phyloP scores from a whole-genome alignment of 805 yeast genomes.

The Candida succiphila region DNA sequence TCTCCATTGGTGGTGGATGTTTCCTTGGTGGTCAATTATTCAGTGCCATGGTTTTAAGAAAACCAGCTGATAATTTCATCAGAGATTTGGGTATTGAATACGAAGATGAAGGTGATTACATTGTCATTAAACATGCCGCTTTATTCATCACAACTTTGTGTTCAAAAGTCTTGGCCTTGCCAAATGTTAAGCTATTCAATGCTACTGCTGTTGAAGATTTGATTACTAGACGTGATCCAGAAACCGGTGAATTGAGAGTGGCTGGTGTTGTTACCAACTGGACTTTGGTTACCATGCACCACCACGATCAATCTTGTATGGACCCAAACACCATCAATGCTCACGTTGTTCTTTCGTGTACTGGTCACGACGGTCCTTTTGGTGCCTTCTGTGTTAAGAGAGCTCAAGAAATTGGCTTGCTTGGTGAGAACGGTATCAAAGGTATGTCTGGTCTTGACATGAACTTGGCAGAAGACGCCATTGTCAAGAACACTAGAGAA shows the following conservation, averaged over 20 bases:
- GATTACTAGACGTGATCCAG: slow-evolving; percentile 55
- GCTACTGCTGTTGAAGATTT: slow-evolving; percentile 77
- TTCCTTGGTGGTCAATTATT: slow-evolving; percentile 73
- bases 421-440: slow-evolving; percentile 52
- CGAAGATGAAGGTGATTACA: slow-evolving; percentile 75
- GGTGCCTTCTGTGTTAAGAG: slow-evolving; percentile 76
- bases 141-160: slow-evolving; percentile 62
- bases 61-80: slow-evolving; percentile 66
- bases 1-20: slow-evolving; percentile 76
- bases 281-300: slow-evolving; percentile 71
- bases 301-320: slow-evolving; percentile 72
- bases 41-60: slow-evolving; percentile 71
- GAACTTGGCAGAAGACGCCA: slow-evolving; percentile 69
- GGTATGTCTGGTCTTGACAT: slow-evolving; percentile 76
- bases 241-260: slow-evolving; percentile 47
- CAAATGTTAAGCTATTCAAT: slow-evolving; percentile 68
- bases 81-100: slow-evolving; percentile 53
- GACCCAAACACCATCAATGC: slow-evolving; percentile 72
- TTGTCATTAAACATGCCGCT: slow-evolving; percentile 76
- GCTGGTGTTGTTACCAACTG: slow-evolving; percentile 81
- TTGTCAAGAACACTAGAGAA: slow-evolving; percentile 61
- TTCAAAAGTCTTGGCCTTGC: slow-evolving; percentile 59
- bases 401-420: slow-evolving; percentile 37
- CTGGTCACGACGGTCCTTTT: slow-evolving; percentile 80
- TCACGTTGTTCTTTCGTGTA: slow-evolving; percentile 55